Evolutionary conservation across 1,284 basidiomycete genomes (phyloP).

Genomic region (Rhodotorula sp.): DNA sequence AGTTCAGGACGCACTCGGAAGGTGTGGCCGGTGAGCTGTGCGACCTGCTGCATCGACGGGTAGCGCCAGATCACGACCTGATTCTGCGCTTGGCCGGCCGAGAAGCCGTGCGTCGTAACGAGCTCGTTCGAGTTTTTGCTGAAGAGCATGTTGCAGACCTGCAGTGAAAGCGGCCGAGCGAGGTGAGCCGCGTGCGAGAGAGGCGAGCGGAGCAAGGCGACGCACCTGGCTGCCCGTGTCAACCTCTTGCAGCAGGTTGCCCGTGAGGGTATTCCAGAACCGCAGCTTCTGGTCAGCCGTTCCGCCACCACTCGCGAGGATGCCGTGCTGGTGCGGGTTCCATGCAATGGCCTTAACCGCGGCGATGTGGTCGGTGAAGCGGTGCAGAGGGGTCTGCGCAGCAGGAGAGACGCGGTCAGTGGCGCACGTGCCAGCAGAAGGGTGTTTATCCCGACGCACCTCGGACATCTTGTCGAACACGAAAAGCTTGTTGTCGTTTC

Average conservation of each 20-base stretch:
- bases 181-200: background rate
- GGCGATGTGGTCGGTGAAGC: slow-evolving; percentile 93
- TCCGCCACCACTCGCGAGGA: slow-evolving; percentile 94
- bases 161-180: background rate
- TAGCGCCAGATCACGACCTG: slow-evolving; percentile 99
- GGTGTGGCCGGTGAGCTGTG: slow-evolving; percentile 90
- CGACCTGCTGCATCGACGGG: slow-evolving; percentile 87
- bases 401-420: background rate
- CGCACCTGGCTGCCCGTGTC: slow-evolving; percentile 91
- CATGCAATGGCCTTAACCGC: slow-evolving; percentile 98
- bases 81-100: slow-evolving; percentile 88
- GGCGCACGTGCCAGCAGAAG: fast-evolving
- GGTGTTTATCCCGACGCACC: background rate
- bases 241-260: slow-evolving; percentile 77
- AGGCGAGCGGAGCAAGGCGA: slow-evolving; percentile 20
- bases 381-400: slow-evolving; percentile 67
- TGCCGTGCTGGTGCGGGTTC: slow-evolving; percentile 90
- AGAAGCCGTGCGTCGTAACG: slow-evolving; percentile 97
- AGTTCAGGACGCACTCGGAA: slow-evolving; percentile 61
- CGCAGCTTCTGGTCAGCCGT: slow-evolving; percentile 92
- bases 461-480: slow-evolving; percentile 74
- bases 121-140: slow-evolving; percentile 91
- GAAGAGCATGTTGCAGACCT: slow-evolving; percentile 98
- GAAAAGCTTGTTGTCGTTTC: slow-evolving; percentile 97
- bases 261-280: slow-evolving; percentile 93